phyloP scores from a whole-genome alignment of 2,329 filamentous ascomycete species.

The Pseudocercospora eumusae region DNA sequence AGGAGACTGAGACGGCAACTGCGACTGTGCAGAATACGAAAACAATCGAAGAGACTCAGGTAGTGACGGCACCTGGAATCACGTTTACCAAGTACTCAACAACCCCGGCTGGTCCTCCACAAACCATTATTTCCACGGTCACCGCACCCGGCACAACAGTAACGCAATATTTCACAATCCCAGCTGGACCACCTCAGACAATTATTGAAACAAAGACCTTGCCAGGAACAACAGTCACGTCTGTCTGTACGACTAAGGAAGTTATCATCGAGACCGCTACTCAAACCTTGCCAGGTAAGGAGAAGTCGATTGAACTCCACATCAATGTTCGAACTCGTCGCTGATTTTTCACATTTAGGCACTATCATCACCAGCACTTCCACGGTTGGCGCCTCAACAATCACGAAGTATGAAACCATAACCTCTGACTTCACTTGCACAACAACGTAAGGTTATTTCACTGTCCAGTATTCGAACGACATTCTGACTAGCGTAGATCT shows the following conservation, averaged over 20 bases:
- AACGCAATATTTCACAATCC: background rate
- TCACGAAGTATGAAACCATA: slow-evolving; percentile 12
- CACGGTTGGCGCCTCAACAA: slow-evolving; percentile 7
- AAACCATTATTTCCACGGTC: background rate
- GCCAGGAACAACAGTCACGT: slow-evolving; percentile 8
- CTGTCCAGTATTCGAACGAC: background rate
- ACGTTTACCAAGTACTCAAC: slow-evolving; percentile 2
- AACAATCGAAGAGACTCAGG: slow-evolving; percentile 5
- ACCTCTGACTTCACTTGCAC: slow-evolving; percentile 13
- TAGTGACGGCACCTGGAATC: slow-evolving; percentile 3
- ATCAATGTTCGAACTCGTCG: background rate
- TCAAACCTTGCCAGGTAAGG: background rate
- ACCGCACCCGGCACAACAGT: slow-evolving; percentile 6
- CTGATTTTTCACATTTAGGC: slow-evolving; percentile 1
- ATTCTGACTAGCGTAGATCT: background rate
- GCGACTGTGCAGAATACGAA: slow-evolving; percentile 14
- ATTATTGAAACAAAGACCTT: slow-evolving; percentile 2
- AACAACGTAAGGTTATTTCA: background rate
- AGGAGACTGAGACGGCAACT: slow-evolving; percentile 8
- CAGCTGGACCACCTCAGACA: slow-evolving; percentile 13
- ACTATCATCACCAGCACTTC: slow-evolving; percentile 7
- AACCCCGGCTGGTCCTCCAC: slow-evolving; percentile 9
- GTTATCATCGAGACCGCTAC: background rate
- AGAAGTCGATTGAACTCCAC: background rate
- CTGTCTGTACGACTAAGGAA: slow-evolving; percentile 3